Evolutionary conservation across 495 filamentous ascomycete species (phyloP).

Genomic region (Daldinia caldariorum): DNA sequence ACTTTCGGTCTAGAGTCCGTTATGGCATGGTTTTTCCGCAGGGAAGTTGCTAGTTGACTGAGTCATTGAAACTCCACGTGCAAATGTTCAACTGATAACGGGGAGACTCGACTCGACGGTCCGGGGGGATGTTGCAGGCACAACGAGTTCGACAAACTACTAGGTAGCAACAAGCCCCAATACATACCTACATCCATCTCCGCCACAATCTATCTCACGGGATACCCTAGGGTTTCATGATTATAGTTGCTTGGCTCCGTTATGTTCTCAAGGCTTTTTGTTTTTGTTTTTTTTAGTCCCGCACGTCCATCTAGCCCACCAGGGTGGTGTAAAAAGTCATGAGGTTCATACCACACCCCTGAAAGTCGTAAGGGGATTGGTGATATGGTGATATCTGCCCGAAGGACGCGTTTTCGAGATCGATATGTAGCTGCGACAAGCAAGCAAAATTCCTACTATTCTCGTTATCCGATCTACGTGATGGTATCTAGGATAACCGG

Average conservation of each 20-base stretch:
- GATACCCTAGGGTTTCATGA: constrained; percentile 28
- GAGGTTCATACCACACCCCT: constrained; percentile 13
- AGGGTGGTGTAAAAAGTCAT: constrained; percentile 12
- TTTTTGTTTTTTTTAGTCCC: too few relatives aligned
- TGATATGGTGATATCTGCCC: neutral
- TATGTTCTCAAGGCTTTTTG: neutral
- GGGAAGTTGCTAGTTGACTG: neutral
- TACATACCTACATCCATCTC: neutral
- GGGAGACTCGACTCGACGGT: constrained; percentile 21
- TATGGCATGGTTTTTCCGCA: neutral
- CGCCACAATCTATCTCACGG: neutral
- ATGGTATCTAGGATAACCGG: constrained; percentile 16
- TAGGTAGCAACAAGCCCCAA: neutral
- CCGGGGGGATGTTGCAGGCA: constrained; percentile 20
- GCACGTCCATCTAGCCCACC: neutral
- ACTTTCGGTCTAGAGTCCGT: neutral
- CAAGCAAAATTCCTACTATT: neutral
- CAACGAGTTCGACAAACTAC: constrained; percentile 23
- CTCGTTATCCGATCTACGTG: neutral
- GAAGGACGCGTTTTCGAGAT: constrained; percentile 4
- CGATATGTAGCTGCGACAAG: neutral
- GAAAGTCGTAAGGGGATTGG: constrained; percentile 31
- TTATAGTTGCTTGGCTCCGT: neutral
- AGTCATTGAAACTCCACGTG: constrained; percentile 28
- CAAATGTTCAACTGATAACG: neutral